Evolutionary conservation across 2,329 filamentous ascomycete genomes (phyloP).

Genomic region (Penicillium sp.): DNA sequence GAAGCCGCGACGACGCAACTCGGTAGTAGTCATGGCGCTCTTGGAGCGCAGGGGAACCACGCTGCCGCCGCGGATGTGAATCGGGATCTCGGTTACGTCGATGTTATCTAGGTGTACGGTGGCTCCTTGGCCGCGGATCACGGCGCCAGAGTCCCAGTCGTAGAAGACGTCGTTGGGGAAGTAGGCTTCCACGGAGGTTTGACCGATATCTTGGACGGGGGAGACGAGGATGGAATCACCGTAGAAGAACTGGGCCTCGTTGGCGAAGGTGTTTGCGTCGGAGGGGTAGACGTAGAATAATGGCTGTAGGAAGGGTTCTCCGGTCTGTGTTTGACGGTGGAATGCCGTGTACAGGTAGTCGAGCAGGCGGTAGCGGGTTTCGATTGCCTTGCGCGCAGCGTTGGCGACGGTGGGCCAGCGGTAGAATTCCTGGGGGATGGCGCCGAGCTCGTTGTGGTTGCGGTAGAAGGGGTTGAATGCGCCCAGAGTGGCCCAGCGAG

Average conservation of each 20-base stretch:
- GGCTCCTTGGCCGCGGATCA: conserved; percentile 54
- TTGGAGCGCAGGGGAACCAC: conserved; percentile 63
- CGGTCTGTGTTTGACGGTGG: conserved; percentile 63
- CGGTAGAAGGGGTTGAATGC: conserved; percentile 79
- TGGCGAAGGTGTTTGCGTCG: conserved; percentile 59
- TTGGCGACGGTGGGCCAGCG: conserved; percentile 67
- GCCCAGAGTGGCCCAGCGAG: conserved; percentile 75
- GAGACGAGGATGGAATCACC: conserved; percentile 63
- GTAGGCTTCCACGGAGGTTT: conserved; percentile 61
- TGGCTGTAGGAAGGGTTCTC: conserved; percentile 70
- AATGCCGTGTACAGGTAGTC: conserved; percentile 81
- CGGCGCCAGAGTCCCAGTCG: conserved; percentile 62
- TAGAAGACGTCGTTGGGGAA: conserved; percentile 66
- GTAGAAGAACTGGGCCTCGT: conserved; percentile 66
- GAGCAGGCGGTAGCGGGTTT: conserved; percentile 74
- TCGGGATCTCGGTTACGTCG: conserved; percentile 61
- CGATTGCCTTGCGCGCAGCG: conserved; percentile 71
- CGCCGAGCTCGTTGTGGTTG: conserved; percentile 67
- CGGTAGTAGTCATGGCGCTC: conserved; percentile 66
- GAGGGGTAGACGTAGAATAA: conserved; percentile 74
- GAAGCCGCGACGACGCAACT: conserved; percentile 68
- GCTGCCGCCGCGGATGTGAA: conserved; percentile 67
- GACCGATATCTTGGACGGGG: conserved; percentile 60
- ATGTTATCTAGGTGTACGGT: conserved; percentile 55
- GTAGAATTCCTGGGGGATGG: conserved; percentile 74